A percentile compares a stretch with the other conserved stretches of the same genome.
phyloP scores from a whole-genome alignment of 106 monocot species.

The Platanthera zijinensis region DNA sequence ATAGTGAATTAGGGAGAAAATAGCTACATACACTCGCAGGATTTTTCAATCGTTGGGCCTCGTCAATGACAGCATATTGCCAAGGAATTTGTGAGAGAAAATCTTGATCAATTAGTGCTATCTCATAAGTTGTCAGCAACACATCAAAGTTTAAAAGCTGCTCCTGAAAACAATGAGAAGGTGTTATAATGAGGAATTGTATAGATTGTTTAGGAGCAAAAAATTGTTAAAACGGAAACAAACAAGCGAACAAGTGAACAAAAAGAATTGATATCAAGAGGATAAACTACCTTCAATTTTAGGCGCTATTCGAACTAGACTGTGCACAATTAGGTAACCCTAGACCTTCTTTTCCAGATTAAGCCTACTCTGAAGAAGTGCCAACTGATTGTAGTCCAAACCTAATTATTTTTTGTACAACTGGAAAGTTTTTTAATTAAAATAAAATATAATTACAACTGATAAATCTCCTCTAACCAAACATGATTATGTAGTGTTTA shows the following conservation, averaged over 20 bases:
- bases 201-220: not conserved
- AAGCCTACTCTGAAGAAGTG: too few species aligned
- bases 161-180: conserved; percentile 16
- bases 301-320: not conserved
- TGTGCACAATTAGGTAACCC: not conserved
- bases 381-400: too few species aligned
- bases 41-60: conserved; percentile 96
- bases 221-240: not conserved
- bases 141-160: conserved; percentile 69
- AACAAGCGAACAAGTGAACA: not conserved
- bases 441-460: too few species aligned
- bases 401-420: too few species aligned
- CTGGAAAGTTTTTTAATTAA: too few species aligned
- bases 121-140: conserved; percentile 86
- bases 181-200: not conserved
- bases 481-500: too few species aligned
- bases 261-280: not conserved
- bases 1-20: not conserved
- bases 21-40: conserved; percentile 62
- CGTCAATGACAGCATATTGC: conserved; percentile 85
- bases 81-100: conserved; percentile 97
- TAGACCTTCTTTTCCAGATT: not conserved
- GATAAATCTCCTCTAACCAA: too few species aligned
- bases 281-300: not conserved
- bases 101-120: conserved; percentile 73